These are phyloP conservation scores for Ceratocystiopsis sp. DNA, from an alignment of 2,329 filamentous ascomycete species.

Conservation along the genomic window DNA sequence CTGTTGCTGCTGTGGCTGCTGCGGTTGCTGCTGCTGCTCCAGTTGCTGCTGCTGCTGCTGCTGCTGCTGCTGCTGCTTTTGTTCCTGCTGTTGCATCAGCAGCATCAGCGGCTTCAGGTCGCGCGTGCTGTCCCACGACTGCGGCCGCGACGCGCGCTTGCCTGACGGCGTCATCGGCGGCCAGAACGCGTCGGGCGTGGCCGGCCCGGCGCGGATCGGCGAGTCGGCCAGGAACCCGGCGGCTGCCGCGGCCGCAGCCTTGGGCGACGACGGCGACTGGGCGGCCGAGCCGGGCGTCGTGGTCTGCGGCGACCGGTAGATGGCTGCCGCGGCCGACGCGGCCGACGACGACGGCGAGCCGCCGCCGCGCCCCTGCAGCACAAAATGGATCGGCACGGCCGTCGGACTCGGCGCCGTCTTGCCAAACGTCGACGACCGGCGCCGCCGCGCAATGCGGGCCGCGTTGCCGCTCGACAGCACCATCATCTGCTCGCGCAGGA, in stretches of 20 bases:
- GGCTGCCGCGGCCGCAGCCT: too few relatives aligned
- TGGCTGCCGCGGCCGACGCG: too few relatives aligned
- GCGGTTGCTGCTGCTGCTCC: too few relatives aligned
- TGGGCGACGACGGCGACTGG: conserved; percentile 12
- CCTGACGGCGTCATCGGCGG: conserved; percentile 11
- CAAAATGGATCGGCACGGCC: conserved; percentile 38
- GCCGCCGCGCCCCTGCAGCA: conserved; percentile 26
- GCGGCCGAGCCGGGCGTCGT: not conserved
- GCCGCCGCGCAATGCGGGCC: conserved; percentile 26
- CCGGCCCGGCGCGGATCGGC: not conserved
- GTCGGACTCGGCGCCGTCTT: conserved; percentile 32
- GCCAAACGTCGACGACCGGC: conserved; percentile 28
- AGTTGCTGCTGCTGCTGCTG: too few relatives aligned
- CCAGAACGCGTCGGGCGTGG: not conserved
- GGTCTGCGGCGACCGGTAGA: not conserved
- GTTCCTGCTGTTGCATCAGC: conserved; percentile 40
- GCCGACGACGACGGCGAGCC: conserved; percentile 22
- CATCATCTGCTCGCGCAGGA: conserved; percentile 15
- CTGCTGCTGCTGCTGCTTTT: conserved; percentile 34
- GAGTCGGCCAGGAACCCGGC: not conserved
- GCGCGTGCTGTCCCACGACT: conserved; percentile 43
- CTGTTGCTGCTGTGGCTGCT: too few relatives aligned
- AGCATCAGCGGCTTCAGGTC: conserved; percentile 74
- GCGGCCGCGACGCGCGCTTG: conserved; percentile 30
- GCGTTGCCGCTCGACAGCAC: conserved; percentile 2